phyloP scores from a whole-genome alignment of 2,329 filamentous ascomycete genomes.

The Penicillium sp. region DNA sequence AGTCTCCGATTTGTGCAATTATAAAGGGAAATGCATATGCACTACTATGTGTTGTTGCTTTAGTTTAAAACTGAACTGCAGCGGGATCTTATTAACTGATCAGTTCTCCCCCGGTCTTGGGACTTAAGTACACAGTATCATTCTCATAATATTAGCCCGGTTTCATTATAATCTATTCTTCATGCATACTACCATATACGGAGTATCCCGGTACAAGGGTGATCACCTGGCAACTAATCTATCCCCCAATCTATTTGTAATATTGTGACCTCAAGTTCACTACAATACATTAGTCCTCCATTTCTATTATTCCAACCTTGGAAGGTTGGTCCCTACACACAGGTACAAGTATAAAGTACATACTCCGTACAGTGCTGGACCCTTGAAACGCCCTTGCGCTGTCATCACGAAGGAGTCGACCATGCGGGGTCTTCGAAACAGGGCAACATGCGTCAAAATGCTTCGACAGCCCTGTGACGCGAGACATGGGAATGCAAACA shows the following conservation, averaged over 20 bases:
- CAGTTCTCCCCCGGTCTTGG: too few relatives aligned
- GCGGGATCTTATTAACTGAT: neutral
- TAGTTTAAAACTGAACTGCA: neutral
- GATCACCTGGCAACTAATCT: neutral
- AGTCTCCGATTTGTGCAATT: neutral
- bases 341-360: neutral
- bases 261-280: neutral
- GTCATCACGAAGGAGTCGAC: constrained; percentile 13
- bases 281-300: neutral
- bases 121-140: neutral
- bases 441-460: neutral
- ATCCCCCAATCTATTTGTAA: neutral
- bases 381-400: neutral
- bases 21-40: neutral
- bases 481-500: constrained; percentile 15
- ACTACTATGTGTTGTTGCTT: neutral
- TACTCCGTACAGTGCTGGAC: neutral
- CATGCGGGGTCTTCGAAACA: constrained; percentile 10
- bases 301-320: neutral
- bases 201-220: neutral
- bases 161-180: neutral
- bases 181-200: neutral
- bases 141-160: neutral
- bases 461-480: constrained; percentile 18
- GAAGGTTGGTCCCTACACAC: neutral